These are phyloP conservation scores for Sparassis latifolia DNA, from an alignment of 1,284 basidiomycete genomes.

Conservation along the genomic window DNA sequence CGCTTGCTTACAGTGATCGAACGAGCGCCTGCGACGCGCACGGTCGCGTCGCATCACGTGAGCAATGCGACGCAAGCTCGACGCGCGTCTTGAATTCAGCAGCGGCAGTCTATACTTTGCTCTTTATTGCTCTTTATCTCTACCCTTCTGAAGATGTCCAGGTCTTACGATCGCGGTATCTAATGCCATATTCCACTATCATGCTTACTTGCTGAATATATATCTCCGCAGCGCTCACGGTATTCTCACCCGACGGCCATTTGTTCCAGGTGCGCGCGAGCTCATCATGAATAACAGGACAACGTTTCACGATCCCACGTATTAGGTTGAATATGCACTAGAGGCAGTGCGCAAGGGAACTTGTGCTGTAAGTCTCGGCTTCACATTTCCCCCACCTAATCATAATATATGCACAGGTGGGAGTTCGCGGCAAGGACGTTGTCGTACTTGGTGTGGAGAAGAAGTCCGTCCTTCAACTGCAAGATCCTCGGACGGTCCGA, in stretches of 20 bases:
- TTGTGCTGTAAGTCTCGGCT: constrained; percentile 69
- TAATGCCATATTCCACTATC: not conserved
- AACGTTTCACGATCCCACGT: constrained; percentile 13
- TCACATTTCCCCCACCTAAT: not conserved
- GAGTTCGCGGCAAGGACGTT: constrained; percentile 90
- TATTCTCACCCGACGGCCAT: constrained; percentile 94
- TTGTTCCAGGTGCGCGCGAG: constrained; percentile 69
- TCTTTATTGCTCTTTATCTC: not conserved
- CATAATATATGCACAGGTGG: constrained; percentile 55
- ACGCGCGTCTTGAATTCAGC: constrained; percentile 44
- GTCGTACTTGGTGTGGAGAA: constrained; percentile 99
- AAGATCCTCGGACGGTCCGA: constrained; percentile 95
- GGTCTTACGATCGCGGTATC: constrained; percentile 76
- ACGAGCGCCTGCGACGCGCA: no score
- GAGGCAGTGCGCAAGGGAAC: constrained; percentile 98
- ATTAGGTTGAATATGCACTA: constrained; percentile 93
- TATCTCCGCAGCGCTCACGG: constrained; percentile 69
- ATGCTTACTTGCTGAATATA: not conserved
- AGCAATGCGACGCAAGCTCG: constrained; percentile 27
- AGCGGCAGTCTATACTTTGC: not conserved
- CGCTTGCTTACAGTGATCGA: no score
- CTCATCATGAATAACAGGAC: constrained; percentile 6
- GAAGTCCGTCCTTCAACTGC: constrained; percentile 95
- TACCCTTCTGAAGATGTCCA: constrained; percentile 43
- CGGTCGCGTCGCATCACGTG: constrained; percentile 8